Evolutionary conservation across 2,329 filamentous ascomycete genomes (phyloP).

Genomic region (Penicillium crustosum): DNA sequence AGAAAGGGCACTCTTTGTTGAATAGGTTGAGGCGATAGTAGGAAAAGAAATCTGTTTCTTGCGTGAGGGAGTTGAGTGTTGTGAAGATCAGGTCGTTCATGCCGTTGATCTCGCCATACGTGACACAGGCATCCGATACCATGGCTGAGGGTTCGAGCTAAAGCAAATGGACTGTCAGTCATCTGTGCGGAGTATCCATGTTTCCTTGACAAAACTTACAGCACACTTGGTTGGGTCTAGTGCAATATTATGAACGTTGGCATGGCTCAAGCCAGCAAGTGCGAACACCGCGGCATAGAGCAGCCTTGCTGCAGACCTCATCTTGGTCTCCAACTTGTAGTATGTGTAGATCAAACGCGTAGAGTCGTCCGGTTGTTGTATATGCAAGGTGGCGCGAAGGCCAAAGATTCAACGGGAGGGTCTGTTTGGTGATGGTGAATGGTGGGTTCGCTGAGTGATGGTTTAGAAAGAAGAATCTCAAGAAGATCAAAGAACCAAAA

Average conservation of each 20-base stretch:
- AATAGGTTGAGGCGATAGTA: conserved; percentile 95
- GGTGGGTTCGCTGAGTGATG: background rate
- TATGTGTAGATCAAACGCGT: background rate
- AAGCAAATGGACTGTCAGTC: conserved; percentile 13
- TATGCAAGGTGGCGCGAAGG: conserved; percentile 6
- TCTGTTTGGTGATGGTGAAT: background rate
- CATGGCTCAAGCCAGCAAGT: conserved; percentile 54
- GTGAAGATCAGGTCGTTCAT: conserved; percentile 78
- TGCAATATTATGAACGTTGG: conserved; percentile 42
- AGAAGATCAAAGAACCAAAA: background rate
- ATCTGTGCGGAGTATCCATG: background rate
- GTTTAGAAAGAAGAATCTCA: background rate
- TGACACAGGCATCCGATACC: conserved; percentile 91
- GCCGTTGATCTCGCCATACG: conserved; percentile 83
- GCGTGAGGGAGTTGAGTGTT: conserved; percentile 75
- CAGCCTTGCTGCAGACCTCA: conserved; percentile 55
- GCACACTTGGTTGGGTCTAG: conserved; percentile 51
- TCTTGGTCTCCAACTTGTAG: conserved; percentile 28
- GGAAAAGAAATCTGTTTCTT: conserved; percentile 93
- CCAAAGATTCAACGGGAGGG: background rate
- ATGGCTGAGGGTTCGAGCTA: conserved; percentile 87
- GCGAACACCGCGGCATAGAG: conserved; percentile 65
- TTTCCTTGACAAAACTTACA: conserved; percentile 45
- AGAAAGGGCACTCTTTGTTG: conserved; percentile 93
- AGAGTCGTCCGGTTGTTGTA: background rate